These are phyloP conservation scores for Entomortierella parvispora DNA, from an alignment of 192 early-diverging fungal genomes.

Conservation along the genomic window DNA sequence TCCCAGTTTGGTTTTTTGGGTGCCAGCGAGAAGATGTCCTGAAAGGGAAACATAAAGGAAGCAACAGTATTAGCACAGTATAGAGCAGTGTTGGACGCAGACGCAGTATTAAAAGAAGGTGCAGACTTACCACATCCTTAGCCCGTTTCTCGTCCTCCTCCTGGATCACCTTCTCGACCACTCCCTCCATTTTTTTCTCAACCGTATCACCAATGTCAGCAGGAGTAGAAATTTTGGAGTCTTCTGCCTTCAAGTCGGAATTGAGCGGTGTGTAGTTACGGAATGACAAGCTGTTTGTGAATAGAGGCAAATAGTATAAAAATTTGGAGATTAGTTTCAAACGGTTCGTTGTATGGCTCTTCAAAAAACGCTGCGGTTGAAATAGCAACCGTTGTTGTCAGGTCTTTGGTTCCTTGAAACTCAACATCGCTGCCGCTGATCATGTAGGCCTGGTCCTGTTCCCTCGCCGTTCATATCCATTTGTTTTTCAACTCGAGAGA, in stretches of 20 bases:
- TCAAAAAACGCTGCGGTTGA: no score
- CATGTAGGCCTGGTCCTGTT: no score
- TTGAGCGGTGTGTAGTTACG: conserved; percentile 66
- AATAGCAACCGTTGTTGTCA: no score
- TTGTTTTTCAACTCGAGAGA: no score
- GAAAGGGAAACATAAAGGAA: conserved; percentile 9
- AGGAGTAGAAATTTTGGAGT: conserved; percentile 57
- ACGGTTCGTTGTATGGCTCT: no score
- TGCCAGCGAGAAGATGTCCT: conserved; percentile 85
- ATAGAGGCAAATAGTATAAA: neutral
- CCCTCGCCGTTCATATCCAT: no score
- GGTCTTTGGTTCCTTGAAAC: no score
- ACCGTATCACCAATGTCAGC: conserved; percentile 61
- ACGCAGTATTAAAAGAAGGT: neutral
- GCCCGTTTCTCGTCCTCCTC: conserved; percentile 65
- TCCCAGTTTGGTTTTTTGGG: conserved; percentile 93
- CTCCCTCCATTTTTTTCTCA: conserved; percentile 62
- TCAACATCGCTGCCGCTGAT: no score
- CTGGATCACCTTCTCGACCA: conserved; percentile 60
- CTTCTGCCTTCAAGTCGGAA: conserved; percentile 54
- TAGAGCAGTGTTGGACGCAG: neutral
- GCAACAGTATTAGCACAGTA: neutral
- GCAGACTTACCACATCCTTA: conserved; percentile 67
- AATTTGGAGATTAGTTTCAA: no score
- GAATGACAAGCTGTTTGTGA: conserved; percentile 50